Evolutionary conservation across 2,329 filamentous ascomycete species (phyloP), one percentile per base, ranked within the genome.

Genomic region (Stachybotrys echinatus): DNA sequence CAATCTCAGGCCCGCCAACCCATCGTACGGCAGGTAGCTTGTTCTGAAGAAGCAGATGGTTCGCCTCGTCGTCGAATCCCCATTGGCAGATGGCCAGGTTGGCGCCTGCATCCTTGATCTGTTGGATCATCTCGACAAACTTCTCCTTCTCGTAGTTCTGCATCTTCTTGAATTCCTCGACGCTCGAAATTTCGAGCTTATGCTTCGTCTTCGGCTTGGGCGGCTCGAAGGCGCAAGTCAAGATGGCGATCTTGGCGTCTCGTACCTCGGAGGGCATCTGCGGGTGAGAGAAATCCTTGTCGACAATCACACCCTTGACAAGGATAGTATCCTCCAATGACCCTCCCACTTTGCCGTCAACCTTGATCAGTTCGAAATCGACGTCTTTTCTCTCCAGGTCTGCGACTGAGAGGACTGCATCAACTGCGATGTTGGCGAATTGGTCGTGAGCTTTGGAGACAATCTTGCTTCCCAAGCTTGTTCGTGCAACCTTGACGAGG

Each of bases 131-230:
- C 75, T 97, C 92, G 52, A 89, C 82, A 67, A 99, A 99, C 75
- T 97, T 99, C 67, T 89, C 88, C 62, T 86, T 86, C 74, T 99
- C 94, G 74, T 99, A 99, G 60, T 80, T 89, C 67, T 99, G 94
- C 57, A 99, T 76, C 74, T 95, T 94, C 79, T 95, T 96, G 80
- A 96, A 99, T 75, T 99, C 94, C 60, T 97, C 92, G 7, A 99
- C 92, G 40, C 85, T 89, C 50, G 91, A 94, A 66, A 99, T 99
- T 65, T 99, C 94, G 54, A 99, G 83, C 79, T 96, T 95, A 75
- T 99, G 94, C 83, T 99, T 99, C 45, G 94, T 99, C 83, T 99
- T 99, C 59, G 94, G 94, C 81, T 99, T 99, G 47, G 94, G 94
- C 27, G 94, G 94, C 76, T 99, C 94, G 67, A 99, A 99, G 4